Base-by-base conservation (phyloP, 192 early-diverging fungal species). In the Mortierella claussenii region DNA sequence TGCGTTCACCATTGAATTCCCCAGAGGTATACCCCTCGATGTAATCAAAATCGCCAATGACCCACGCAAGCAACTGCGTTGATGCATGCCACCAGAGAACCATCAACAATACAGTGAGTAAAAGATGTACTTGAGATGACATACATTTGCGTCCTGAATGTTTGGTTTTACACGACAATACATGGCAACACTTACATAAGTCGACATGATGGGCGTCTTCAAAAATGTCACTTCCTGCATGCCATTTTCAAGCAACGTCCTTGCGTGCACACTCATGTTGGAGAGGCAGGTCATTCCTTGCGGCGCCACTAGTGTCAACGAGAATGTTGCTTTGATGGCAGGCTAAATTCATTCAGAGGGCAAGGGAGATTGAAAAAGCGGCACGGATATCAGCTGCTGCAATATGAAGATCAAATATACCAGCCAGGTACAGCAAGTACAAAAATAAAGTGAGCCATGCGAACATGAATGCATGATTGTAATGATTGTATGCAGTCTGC, bases 21-120 rank as follows among this genome's bases (percentile, higher is more conserved):
- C 59, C 66, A 30, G 58, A 65, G 24, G 79, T 65, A 53, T 51
- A 79, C 46, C 68, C 68, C 23, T 69, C 78, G 20, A 82, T 70
- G 32, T 60, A 69, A 20, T 84, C 82, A 69, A 88, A 75, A 27
- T 83, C 82, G 31, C 82, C 78, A 23, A 87, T 79, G 18, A 79
- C 82, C 75, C 85, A 88, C 1, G 87, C 87, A 7, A 87, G 46
- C 20, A 88, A 57, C 69, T 94, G 94, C 4, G 89, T 43, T 23
- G 34, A 36, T 32, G 37, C n/a, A n/a, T n/a, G n/a, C n/a, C n/a
- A n/a, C n/a, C n/a, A n/a, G n/a, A n/a, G n/a, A n/a, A n/a, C n/a
- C n/a, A n/a, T n/a, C n/a, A n/a, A n/a, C n/a, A n/a, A n/a, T n/a
- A n/a, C n/a, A n/a, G n/a, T n/a, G n/a, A n/a, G n/a, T n/a, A n/a